phyloP scores from a whole-genome alignment of 148 eudicot genomes.

The Vaccinium macrocarpon region DNA sequence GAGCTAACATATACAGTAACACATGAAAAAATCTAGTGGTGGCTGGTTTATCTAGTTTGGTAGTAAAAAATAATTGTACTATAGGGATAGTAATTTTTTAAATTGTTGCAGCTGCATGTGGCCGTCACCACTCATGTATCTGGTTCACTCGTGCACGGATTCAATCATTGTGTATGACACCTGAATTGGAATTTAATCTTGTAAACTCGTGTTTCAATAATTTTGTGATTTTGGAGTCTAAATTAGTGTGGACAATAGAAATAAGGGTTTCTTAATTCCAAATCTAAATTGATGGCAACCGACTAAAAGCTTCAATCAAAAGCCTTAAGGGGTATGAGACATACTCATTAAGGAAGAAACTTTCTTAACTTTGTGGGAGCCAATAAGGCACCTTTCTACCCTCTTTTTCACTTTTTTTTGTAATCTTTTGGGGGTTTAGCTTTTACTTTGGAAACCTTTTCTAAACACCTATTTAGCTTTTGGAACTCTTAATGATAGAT shows the following conservation, averaged over 20 bases:
- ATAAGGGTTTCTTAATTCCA: not conserved
- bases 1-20: too few relatives aligned
- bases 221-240: not conserved
- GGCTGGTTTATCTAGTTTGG: too few relatives aligned
- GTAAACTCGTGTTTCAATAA: too few relatives aligned
- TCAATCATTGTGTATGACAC: too few relatives aligned
- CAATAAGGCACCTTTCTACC: not conserved
- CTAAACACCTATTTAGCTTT: slow-evolving; percentile 20
- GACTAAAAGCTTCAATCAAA: not conserved
- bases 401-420: not conserved
- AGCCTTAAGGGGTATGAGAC: slow-evolving; percentile 19
- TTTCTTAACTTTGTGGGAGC: slow-evolving; percentile 10
- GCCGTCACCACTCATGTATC: too few relatives aligned
- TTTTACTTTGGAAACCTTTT: slow-evolving; percentile 27
- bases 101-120: too few relatives aligned
- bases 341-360: slow-evolving; percentile 19
- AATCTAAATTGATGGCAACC: not conserved
- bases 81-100: too few relatives aligned
- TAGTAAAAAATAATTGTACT: too few relatives aligned
- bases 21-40: too few relatives aligned
- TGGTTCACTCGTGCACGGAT: too few relatives aligned
- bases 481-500: slow-evolving; percentile 13
- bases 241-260: not conserved
- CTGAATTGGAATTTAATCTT: too few relatives aligned
- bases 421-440: not conserved